phyloP scores from a whole-genome alignment of 2,329 filamentous ascomycete genomes.

The Basipetospora chlamydospora region DNA sequence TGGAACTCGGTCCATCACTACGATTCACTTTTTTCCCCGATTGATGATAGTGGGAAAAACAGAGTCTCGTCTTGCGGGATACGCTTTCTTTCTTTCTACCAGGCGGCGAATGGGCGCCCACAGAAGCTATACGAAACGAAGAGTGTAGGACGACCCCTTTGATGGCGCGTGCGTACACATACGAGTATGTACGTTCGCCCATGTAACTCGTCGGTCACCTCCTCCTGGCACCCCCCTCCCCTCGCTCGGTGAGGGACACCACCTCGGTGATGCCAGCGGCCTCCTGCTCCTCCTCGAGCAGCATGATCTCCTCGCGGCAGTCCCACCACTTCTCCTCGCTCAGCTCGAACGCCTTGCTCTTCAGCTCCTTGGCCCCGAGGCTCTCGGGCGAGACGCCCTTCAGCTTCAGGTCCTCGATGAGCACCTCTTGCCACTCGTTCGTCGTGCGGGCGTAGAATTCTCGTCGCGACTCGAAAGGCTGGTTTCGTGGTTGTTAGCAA shows the following conservation, averaged over 20 bases:
- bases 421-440: constrained; percentile 76
- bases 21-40: too few species aligned
- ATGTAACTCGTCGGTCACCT: constrained; percentile 7
- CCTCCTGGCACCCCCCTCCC: constrained; percentile 29
- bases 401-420: constrained; percentile 61
- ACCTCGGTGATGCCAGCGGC: constrained; percentile 90
- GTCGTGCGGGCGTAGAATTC: constrained; percentile 88
- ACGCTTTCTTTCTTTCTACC: too few species aligned
- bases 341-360: constrained; percentile 75
- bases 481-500: constrained; percentile 8
- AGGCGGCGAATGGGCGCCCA: too few species aligned
- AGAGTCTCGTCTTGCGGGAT: too few species aligned
- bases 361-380: constrained; percentile 76
- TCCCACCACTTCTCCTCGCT: constrained; percentile 99
- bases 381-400: constrained; percentile 52
- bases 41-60: too few species aligned
- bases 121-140: too few species aligned
- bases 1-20: too few species aligned
- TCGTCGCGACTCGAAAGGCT: constrained; percentile 78
- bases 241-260: constrained; percentile 67
- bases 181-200: too few species aligned
- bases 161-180: too few species aligned
- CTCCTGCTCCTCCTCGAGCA: constrained; percentile 89
- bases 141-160: too few species aligned
- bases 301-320: constrained; percentile 81